A percentile compares a stretch with the other conserved stretches of the same genome.
phyloP scores from a whole-genome alignment of 2,329 filamentous ascomycete species.

The Epichloe scottii region DNA sequence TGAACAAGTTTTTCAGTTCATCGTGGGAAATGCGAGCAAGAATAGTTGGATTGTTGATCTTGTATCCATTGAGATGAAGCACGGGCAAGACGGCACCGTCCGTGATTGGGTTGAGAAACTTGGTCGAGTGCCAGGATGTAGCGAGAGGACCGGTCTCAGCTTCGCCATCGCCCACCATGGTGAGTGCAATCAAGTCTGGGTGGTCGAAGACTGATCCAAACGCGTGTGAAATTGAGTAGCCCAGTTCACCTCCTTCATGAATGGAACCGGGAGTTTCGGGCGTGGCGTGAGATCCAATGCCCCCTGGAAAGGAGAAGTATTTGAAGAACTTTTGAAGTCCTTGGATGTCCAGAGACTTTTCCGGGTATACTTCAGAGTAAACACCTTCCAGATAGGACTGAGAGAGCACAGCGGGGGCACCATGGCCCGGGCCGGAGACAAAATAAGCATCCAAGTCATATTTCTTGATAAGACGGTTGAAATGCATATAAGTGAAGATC shows the following conservation, averaged over 20 bases:
- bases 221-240: conserved; percentile 70
- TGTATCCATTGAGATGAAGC: conserved; percentile 71
- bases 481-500: conserved; percentile 70
- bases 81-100: conserved; percentile 69
- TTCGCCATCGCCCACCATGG: conserved; percentile 71
- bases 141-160: conserved; percentile 70
- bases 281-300: conserved; percentile 65
- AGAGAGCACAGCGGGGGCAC: conserved; percentile 62
- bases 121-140: conserved; percentile 71
- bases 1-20: conserved; percentile 56
- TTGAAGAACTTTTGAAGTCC: conserved; percentile 70
- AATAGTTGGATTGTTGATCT: conserved; percentile 70
- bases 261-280: conserved; percentile 67
- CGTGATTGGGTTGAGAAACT: conserved; percentile 68
- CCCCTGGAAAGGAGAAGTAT: conserved; percentile 70
- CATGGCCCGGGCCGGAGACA: conserved; percentile 66
- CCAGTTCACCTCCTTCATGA: conserved; percentile 70
- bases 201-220: conserved; percentile 68
- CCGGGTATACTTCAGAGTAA: conserved; percentile 66
- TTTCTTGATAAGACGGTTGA: conserved; percentile 73
- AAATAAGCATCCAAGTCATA: conserved; percentile 62
- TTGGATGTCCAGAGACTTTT: conserved; percentile 54
- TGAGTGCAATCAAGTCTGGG: conserved; percentile 60
- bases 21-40: conserved; percentile 62
- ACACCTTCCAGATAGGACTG: conserved; percentile 68